These are phyloP conservation scores for Cyberlindnera sargentensis DNA, from an alignment of 805 yeast species.

Conservation along the genomic window DNA sequence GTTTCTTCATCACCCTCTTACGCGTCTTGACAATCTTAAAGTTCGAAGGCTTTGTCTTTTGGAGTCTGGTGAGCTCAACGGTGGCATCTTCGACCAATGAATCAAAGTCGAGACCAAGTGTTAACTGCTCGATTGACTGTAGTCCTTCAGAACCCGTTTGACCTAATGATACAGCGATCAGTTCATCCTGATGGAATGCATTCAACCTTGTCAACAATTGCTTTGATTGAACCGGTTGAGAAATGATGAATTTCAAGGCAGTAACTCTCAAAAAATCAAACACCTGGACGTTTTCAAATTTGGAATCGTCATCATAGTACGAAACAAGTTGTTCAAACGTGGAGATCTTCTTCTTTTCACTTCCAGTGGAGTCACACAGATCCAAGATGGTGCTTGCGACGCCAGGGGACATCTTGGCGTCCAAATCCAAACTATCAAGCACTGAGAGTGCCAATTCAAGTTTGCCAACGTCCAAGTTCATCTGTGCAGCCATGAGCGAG, in stretches of 20 bases:
- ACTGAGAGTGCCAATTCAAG: conserved; percentile 28
- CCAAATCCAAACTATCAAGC: conserved; percentile 28
- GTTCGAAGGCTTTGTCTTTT: conserved; percentile 4
- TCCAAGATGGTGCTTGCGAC: conserved; percentile 43
- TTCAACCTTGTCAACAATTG: conserved; percentile 22
- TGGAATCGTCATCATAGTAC: conserved; percentile 1
- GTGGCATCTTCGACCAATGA: conserved; percentile 22
- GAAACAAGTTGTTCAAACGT: conserved; percentile 21
- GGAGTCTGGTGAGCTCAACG: conserved; percentile 10
- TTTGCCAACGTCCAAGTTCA: conserved; percentile 25
- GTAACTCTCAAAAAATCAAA: conserved; percentile 27
- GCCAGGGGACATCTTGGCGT: conserved; percentile 32
- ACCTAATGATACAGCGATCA: conserved; percentile 25
- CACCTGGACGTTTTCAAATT: conserved; percentile 13
- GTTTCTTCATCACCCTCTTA: conserved; percentile 27
- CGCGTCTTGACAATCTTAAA: conserved; percentile 24
- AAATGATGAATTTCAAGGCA: conserved; percentile 30
- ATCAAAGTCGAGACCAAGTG: conserved; percentile 26
- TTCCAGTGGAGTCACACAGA: conserved; percentile 40
- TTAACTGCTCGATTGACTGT: conserved; percentile 23
- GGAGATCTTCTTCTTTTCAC: conserved; percentile 26
- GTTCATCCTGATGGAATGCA: conserved; percentile 17
- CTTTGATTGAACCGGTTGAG: conserved; percentile 5
- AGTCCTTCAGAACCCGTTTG: conserved; percentile 16
- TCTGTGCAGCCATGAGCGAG: conserved; percentile 29